phyloP scores from a whole-genome alignment of 2,329 filamentous ascomycete genomes.

The Teratosphaeria destructans region DNA sequence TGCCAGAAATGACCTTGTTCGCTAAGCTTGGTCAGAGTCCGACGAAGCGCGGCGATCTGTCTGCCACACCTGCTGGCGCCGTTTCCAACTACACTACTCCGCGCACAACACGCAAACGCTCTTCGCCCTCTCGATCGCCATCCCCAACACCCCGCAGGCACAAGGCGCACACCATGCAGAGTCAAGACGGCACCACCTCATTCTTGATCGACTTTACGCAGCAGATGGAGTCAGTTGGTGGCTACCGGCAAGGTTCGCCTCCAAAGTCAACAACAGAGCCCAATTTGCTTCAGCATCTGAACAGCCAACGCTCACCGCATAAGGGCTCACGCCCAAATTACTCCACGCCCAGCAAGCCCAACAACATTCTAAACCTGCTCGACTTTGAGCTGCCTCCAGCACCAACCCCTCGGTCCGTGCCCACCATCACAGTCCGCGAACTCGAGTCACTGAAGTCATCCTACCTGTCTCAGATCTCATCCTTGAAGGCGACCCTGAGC shows the following conservation, averaged over 20 bases:
- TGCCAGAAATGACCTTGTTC: slow-evolving; percentile 79
- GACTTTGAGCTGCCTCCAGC: slow-evolving; percentile 92
- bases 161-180: slow-evolving; percentile 27
- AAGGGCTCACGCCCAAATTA: slow-evolving; percentile 26
- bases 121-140: slow-evolving; percentile 31
- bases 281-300: slow-evolving; percentile 34
- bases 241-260: slow-evolving; percentile 41
- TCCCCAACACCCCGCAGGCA: slow-evolving; percentile 45
- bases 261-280: slow-evolving; percentile 40
- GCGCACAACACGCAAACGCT: slow-evolving; percentile 36
- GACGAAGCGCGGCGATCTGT: slow-evolving; percentile 27
- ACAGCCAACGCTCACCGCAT: slow-evolving; percentile 32
- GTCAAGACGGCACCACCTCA: slow-evolving; percentile 60
- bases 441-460: slow-evolving; percentile 84
- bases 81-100: slow-evolving; percentile 35
- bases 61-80: slow-evolving; percentile 12
- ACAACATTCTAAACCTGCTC: slow-evolving; percentile 57
- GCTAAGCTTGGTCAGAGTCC: slow-evolving; percentile 53
- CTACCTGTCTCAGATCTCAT: slow-evolving; percentile 86
- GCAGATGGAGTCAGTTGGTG: slow-evolving; percentile 50
- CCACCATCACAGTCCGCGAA: slow-evolving; percentile 82
- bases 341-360: slow-evolving; percentile 34
- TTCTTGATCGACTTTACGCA: slow-evolving; percentile 83
- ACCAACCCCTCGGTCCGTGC: slow-evolving; percentile 83
- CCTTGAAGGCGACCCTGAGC: slow-evolving; percentile 80